Base-by-base conservation (phyloP, 805 yeast genomes). In the Teunomyces tritomae region DNA sequence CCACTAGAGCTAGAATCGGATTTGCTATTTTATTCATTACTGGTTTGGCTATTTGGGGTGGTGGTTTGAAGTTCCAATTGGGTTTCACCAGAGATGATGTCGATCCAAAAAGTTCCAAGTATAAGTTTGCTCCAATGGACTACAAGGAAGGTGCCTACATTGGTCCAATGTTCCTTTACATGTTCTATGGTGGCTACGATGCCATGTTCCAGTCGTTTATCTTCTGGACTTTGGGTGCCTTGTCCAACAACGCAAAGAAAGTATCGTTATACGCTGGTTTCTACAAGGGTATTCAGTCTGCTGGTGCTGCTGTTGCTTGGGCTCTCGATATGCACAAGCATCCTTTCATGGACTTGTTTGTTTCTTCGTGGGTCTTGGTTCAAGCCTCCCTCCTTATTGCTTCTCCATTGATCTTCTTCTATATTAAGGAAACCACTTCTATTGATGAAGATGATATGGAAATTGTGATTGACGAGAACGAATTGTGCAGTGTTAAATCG, bases 221-320 rank as follows among this genome's bases (percentile, higher is more conserved):
- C 44, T 78, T 79, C 64, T 82, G 85, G 83, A 53, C 77, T 37
- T 67, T 83, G 67, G 86, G 87, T 39, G 74, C 83, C 37, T 60
- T 82, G 48, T 73, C 84, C 47, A 82, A 82, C 61, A 75, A 78
- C 56, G 75, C 83, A 28, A 74, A 79, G 65, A 78, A 76, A 61
- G 67, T 72, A 34, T 80, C 84, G 24, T 61, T 81, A 49, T 78
- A 79, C 56, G 82, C 83, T 14, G 85, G 85, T 35, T 78, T 78
- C 61, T 82, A 81, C 68, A 83, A 83, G 68, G 80, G 83, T 48
- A 62, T 83, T 49, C 87, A 82, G 65, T 75, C 82, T 35, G 85
- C 85, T 8, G 84, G 84, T 59, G 80, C 82, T 10, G 86, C 82
- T 20, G 69, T 82, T 41, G 76, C 75, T 10, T 83, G 85, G 85